Evolutionary conservation across 1,284 basidiomycete species (phyloP).

Genomic region (Cutaneotrichosporon daszewskae): DNA sequence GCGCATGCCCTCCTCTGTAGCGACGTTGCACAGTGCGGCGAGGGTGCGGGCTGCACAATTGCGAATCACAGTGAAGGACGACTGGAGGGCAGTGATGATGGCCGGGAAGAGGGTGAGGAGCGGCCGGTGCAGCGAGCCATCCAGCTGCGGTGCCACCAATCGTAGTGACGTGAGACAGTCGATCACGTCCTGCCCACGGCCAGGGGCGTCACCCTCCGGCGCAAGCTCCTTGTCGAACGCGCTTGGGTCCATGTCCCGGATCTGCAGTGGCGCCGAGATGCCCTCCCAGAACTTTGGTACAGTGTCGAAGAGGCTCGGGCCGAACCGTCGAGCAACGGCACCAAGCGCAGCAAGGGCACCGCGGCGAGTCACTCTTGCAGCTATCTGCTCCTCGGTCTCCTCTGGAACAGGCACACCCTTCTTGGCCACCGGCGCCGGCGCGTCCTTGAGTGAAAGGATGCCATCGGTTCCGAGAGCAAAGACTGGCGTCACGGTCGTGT

Average conservation of each 20-base stretch:
- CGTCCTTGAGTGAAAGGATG: slow-evolving; percentile 64
- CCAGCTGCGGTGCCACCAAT: slow-evolving; percentile 70
- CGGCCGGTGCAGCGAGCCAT: slow-evolving; percentile 61
- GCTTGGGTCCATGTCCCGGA: not conserved
- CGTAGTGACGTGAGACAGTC: slow-evolving; percentile 88
- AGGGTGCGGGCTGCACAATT: slow-evolving; percentile 81
- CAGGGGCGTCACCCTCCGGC: slow-evolving; percentile 23
- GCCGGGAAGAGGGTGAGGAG: slow-evolving; percentile 69
- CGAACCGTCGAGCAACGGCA: slow-evolving; percentile 73
- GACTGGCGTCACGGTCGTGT: slow-evolving; percentile 80
- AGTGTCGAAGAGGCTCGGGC: slow-evolving; percentile 62
- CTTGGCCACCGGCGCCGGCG: slow-evolving; percentile 48
- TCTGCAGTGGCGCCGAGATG: slow-evolving; percentile 66
- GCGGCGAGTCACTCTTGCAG: slow-evolving; percentile 54
- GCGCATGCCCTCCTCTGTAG: slow-evolving; percentile 80
- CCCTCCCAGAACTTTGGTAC: slow-evolving; percentile 93
- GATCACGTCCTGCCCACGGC: slow-evolving; percentile 84
- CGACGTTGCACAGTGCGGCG: slow-evolving; percentile 77
- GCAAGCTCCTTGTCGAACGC: slow-evolving; percentile 23
- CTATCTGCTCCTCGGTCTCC: slow-evolving; percentile 52
- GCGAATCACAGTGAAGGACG: slow-evolving; percentile 80
- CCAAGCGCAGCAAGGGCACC: slow-evolving; percentile 82
- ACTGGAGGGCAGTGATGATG: slow-evolving; percentile 70
- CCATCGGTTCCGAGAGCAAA: slow-evolving; percentile 67
- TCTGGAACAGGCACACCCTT: slow-evolving; percentile 41